Percentiles rank a stretch among this genome's conserved stretches.
These are phyloP conservation scores for Pythium vanterpoolii DNA, from an alignment of 352 stramenopile species.

Conservation along the genomic window DNA sequence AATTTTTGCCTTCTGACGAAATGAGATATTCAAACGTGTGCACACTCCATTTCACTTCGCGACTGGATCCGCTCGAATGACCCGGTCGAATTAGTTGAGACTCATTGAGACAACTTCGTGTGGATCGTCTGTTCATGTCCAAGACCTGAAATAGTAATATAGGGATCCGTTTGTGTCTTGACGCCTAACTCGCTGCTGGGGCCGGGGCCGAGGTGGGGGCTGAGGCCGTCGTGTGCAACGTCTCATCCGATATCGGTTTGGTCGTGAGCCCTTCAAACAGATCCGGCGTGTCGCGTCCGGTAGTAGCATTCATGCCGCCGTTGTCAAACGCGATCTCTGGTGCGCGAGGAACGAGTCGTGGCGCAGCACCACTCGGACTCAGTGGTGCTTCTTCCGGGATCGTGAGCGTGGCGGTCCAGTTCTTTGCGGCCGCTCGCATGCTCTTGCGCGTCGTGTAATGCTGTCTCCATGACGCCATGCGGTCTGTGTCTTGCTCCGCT, in stretches of 20 bases:
- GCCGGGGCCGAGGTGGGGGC: neutral
- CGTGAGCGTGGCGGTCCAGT: conserved; percentile 10
- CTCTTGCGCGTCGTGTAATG: conserved; percentile 17
- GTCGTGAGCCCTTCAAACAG: conserved; percentile 38
- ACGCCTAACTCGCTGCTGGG: conserved; percentile 1
- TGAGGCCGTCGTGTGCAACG: neutral
- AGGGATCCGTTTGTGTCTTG: too few relatives aligned
- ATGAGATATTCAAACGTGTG: too few relatives aligned
- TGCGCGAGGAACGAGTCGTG: conserved; percentile 18
- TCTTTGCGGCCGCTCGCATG: conserved; percentile 12
- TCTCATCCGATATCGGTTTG: conserved; percentile 8
- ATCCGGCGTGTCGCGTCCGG: conserved; percentile 13
- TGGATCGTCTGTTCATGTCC: too few relatives aligned
- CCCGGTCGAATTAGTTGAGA: too few relatives aligned
- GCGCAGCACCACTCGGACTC: neutral
- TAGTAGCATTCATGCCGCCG: neutral
- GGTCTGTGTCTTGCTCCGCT: neutral
- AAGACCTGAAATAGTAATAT: too few relatives aligned
- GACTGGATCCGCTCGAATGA: too few relatives aligned
- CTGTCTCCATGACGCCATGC: conserved; percentile 9
- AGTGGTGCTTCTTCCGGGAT: neutral
- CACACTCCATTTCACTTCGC: too few relatives aligned
- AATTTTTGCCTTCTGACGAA: neutral
- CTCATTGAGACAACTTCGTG: too few relatives aligned
- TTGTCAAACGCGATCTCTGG: conserved; percentile 19